These are phyloP conservation scores for Zhuliangozyma blackwelliae DNA, from an alignment of 1,139 yeast genomes.

Conservation along the genomic window DNA sequence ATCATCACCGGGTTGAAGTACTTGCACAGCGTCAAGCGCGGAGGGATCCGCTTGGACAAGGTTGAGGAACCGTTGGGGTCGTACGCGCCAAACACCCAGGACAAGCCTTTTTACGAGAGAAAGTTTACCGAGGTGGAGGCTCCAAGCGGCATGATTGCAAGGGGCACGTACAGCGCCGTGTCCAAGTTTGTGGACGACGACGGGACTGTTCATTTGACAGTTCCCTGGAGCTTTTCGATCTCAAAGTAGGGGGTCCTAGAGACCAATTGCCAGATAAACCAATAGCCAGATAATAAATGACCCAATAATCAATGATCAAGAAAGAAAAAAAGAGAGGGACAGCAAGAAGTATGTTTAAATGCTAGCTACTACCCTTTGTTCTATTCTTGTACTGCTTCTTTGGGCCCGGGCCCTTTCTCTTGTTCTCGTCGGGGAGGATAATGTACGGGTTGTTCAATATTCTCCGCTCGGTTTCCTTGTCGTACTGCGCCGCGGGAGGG, in stretches of 20 bases:
- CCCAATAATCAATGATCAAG: no score
- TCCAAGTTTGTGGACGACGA: constrained; percentile 90
- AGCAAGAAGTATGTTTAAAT: no score
- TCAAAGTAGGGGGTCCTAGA: constrained; percentile 51
- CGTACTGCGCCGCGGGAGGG: constrained; percentile 15
- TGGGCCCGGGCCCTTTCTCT: neutral
- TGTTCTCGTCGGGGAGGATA: constrained; percentile 20
- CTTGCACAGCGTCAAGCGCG: constrained; percentile 78
- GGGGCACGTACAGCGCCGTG: constrained; percentile 79
- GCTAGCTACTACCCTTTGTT: no score
- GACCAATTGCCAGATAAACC: no score
- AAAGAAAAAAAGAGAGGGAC: no score
- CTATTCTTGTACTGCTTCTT: neutral
- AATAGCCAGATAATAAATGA: no score
- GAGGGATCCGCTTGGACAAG: constrained; percentile 84
- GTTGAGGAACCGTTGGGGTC: constrained; percentile 87
- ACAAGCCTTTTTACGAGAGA: constrained; percentile 77
- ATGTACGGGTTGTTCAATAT: constrained; percentile 30
- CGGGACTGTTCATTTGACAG: constrained; percentile 62
- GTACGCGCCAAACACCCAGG: constrained; percentile 84
- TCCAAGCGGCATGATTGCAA: constrained; percentile 83
- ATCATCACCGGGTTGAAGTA: constrained; percentile 88
- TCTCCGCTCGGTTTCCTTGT: constrained; percentile 27
- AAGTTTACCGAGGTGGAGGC: constrained; percentile 84
- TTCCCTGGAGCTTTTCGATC: constrained; percentile 86